Conservation (phyloP, 441 rosid genomes). For the Biscutella auriculata region DNA sequence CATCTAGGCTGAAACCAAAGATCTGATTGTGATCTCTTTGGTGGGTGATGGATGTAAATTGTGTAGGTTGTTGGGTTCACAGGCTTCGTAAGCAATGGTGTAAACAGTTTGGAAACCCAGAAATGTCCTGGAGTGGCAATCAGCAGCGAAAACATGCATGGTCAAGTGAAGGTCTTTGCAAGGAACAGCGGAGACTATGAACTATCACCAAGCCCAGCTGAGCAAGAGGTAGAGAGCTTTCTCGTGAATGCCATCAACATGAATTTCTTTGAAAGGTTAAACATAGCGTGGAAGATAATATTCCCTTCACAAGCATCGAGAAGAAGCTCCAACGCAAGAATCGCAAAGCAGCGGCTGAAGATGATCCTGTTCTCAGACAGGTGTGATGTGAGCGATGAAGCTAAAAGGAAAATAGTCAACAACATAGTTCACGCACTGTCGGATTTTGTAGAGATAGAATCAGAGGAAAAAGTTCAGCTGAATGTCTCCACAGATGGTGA, state of each 20-base stretch:
- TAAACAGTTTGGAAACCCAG: slow-evolving; percentile 16
- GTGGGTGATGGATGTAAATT: not conserved
- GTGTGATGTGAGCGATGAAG: slow-evolving; percentile 89
- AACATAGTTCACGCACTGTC: slow-evolving; percentile 74
- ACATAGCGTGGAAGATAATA: slow-evolving; percentile 85
- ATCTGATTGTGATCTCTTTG: not conserved
- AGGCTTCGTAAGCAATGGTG: slow-evolving; percentile 35
- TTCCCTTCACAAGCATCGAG: slow-evolving; percentile 67
- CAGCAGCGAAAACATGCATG: slow-evolving; percentile 17
- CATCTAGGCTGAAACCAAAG: not conserved
- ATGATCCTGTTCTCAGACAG: slow-evolving; percentile 98
- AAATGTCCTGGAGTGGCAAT: slow-evolving; percentile 35
- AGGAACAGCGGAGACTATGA: slow-evolving; percentile 43
- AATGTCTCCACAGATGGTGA: slow-evolving; percentile 77
- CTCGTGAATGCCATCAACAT: slow-evolving; percentile 61
- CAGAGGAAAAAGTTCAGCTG: slow-evolving; percentile 94
- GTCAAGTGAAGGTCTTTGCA: slow-evolving; percentile 27
- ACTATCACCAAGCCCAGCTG: slow-evolving; percentile 41
- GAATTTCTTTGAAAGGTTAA: slow-evolving; percentile 79
- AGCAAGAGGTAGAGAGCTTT: slow-evolving; percentile 62
- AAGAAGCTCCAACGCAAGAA: slow-evolving; percentile 82
- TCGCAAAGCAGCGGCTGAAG: slow-evolving; percentile 88
- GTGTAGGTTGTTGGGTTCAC: slow-evolving; percentile 38
- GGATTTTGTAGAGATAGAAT: slow-evolving; percentile 92
- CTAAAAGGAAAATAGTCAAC: slow-evolving; percentile 76